Conservation (phyloP, 2,329 filamentous ascomycete species). For the Decorospora gaudefroyi region DNA sequence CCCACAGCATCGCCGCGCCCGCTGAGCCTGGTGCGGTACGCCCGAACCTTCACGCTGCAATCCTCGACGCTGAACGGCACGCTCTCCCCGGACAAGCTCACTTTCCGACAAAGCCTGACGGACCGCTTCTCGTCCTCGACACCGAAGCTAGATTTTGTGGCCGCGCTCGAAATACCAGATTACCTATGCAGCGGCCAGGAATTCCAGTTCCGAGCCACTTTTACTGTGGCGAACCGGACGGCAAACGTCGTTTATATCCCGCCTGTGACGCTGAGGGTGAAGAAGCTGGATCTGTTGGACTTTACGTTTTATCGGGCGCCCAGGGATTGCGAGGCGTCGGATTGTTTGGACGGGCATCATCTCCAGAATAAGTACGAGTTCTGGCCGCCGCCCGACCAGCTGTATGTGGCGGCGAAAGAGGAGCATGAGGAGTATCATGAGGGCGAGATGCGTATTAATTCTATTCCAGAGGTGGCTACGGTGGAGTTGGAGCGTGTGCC, state of each 20-base stretch:
- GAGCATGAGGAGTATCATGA: conserved; percentile 13
- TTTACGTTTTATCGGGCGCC: conserved; percentile 32
- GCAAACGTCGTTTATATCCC: conserved; percentile 25
- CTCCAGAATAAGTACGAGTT: conserved; percentile 1
- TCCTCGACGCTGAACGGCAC: conserved; percentile 22
- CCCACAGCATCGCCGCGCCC: conserved; percentile 5
- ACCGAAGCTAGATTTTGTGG: conserved; percentile 27
- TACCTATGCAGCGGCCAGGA: conserved; percentile 20
- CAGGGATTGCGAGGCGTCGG: conserved; percentile 15
- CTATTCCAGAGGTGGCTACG: conserved; percentile 17
- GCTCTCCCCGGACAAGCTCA: conserved; percentile 9
- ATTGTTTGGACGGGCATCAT: conserved; percentile 7
- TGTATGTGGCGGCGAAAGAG: not conserved
- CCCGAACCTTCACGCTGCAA: conserved; percentile 22
- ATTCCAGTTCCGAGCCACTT: conserved; percentile 26
- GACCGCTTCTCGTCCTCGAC: conserved; percentile 30
- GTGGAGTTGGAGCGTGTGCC: conserved; percentile 16
- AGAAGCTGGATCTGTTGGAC: conserved; percentile 25
- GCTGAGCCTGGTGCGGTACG: conserved; percentile 4
- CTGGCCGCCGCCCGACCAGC: conserved; percentile 6
- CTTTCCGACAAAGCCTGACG: conserved; percentile 28
- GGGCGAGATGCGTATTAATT: conserved; percentile 24
- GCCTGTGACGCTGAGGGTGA: conserved; percentile 19
- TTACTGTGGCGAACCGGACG: conserved; percentile 14
- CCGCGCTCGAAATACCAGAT: conserved; percentile 23